Conservation (phyloP, 2,329 filamentous ascomycete species). For the Colletotrichum trifolii region DNA sequence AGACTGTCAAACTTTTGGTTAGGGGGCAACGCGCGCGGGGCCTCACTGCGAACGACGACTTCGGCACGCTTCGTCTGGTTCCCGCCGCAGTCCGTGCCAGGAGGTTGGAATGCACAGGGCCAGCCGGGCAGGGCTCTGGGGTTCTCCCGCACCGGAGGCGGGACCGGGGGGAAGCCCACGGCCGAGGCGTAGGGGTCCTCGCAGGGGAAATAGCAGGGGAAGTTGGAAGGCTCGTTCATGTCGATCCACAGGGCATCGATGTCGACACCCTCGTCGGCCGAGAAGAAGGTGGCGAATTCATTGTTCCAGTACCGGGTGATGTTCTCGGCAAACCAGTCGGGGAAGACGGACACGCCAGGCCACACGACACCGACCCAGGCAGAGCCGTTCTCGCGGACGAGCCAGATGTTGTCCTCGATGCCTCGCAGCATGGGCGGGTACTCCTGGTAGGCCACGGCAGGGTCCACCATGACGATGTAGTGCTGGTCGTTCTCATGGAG, state of each 20-base stretch:
- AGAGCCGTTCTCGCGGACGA: conserved; percentile 65
- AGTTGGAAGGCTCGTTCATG: conserved; percentile 63
- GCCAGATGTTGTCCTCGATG: conserved; percentile 57
- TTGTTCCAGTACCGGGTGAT: conserved; percentile 76
- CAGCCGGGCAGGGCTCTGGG: conserved; percentile 77
- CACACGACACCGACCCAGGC: conserved; percentile 76
- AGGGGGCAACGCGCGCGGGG: conserved; percentile 3
- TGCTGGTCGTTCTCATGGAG: conserved; percentile 76
- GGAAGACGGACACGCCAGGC: conserved; percentile 78
- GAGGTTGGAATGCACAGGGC: conserved; percentile 49
- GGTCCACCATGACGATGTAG: conserved; percentile 84
- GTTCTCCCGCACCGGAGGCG: conserved; percentile 70
- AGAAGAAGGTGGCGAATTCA: conserved; percentile 75
- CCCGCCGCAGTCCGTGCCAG: conserved; percentile 24
- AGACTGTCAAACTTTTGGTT: conserved; percentile 29
- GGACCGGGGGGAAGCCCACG: conserved; percentile 65
- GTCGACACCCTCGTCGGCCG: conserved; percentile 71
- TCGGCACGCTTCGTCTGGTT: conserved; percentile 32
- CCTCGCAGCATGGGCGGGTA: conserved; percentile 55
- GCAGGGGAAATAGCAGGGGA: conserved; percentile 40
- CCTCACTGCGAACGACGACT: not conserved
- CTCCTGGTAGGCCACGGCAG: conserved; percentile 65
- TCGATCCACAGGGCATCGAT: conserved; percentile 85
- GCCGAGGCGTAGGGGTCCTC: conserved; percentile 54
- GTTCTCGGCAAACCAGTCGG: conserved; percentile 80